A percentile compares a stretch with the other conserved stretches of the same genome.
Conservation (phyloP, 768 basidiomycete genomes). For the Baorangia bicolor region DNA sequence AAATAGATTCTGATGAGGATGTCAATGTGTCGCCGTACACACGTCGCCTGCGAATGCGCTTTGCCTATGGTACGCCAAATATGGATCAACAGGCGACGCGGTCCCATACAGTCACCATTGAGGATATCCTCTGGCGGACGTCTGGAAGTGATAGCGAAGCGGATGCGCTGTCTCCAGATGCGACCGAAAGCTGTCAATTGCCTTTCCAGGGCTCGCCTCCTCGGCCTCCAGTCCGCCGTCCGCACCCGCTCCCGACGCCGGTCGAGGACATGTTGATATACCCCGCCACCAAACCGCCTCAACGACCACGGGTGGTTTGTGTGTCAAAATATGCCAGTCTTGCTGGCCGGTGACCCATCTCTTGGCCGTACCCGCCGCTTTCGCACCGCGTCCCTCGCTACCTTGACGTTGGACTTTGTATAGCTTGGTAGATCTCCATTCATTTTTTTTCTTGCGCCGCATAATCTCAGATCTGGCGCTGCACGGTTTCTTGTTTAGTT, state of each 20-base stretch:
- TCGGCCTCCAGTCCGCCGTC: slow-evolving; percentile 7
- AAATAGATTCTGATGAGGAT: slow-evolving; percentile 61
- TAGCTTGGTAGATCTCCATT: slow-evolving; percentile 2
- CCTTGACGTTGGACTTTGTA: background rate
- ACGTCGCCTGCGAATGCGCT: slow-evolving; percentile 46
- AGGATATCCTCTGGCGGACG: slow-evolving; percentile 24
- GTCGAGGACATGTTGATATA: slow-evolving; percentile 48
- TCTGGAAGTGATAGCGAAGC: slow-evolving; percentile 25
- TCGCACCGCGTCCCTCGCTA: background rate
- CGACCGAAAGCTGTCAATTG: slow-evolving; percentile 17
- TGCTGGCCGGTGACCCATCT: slow-evolving; percentile 27
- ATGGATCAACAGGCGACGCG: slow-evolving; percentile 31
- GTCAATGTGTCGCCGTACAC: slow-evolving; percentile 48
- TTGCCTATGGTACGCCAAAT: slow-evolving; percentile 19
- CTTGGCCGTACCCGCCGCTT: background rate
- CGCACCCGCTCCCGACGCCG: slow-evolving; percentile 57
- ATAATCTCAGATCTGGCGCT: background rate
- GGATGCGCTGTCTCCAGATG: slow-evolving; percentile 19
- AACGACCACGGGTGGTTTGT: slow-evolving; percentile 11
- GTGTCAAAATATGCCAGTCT: slow-evolving; percentile 33
- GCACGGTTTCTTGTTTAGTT: slow-evolving; percentile 14
- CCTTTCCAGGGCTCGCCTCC: slow-evolving; percentile 16
- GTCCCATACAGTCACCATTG: slow-evolving; percentile 29
- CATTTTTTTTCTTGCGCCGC: background rate
- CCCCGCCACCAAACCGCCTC: slow-evolving; percentile 11